These are phyloP conservation scores for Dianthus caryophyllus DNA, from an alignment of 148 eudicot genomes.

Conservation along the genomic window DNA sequence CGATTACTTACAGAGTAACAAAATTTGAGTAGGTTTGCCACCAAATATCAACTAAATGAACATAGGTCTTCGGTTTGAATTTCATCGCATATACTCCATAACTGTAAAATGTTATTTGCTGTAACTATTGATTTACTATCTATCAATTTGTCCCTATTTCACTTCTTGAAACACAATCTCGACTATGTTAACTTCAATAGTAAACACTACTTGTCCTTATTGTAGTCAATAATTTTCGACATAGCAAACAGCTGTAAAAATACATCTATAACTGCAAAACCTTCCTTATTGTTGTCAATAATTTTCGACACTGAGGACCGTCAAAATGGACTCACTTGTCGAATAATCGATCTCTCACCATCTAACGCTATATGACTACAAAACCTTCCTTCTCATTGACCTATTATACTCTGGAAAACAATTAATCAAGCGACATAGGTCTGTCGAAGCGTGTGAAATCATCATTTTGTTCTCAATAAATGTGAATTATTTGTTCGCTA, in stretches of 20 bases:
- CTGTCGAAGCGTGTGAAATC: not conserved
- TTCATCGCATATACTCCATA: not conserved
- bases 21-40: not conserved
- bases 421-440: not conserved
- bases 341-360: not conserved
- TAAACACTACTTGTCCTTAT: too few relatives aligned
- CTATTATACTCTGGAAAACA: not conserved
- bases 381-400: not conserved
- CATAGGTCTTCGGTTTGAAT: not conserved
- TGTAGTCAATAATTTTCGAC: too few relatives aligned
- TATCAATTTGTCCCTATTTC: slow-evolving; percentile 1
- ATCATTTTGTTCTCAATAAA: not conserved
- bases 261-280: too few relatives aligned
- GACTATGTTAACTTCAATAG: not conserved
- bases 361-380: not conserved
- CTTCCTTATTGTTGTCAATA: not conserved
- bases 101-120: not conserved
- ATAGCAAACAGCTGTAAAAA: too few relatives aligned
- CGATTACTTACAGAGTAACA: not conserved
- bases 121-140: not conserved
- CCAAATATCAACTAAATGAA: not conserved
- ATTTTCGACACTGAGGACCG: not conserved
- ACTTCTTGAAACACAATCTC: not conserved
- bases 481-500: too few relatives aligned
- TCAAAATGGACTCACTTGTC: not conserved